Conservation (phyloP, 192 early-diverging fungal species). For the Pilaira anomala region DNA sequence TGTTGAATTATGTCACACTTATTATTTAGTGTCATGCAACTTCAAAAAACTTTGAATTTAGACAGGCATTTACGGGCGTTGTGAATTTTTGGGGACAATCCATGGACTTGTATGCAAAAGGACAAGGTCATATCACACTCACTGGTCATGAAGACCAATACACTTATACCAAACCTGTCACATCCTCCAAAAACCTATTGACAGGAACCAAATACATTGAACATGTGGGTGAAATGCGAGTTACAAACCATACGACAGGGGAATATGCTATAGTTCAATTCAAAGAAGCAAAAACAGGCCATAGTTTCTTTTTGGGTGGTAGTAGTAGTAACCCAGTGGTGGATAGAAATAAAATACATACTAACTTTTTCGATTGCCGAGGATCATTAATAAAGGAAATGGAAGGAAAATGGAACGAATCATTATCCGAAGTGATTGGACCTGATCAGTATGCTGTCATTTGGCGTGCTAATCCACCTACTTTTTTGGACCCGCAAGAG, state of each 20-base stretch:
- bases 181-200: slow-evolving; percentile 88
- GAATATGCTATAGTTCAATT: slow-evolving; percentile 70
- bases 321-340: slow-evolving; percentile 56
- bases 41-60: slow-evolving; percentile 68
- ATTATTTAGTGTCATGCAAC: slow-evolving; percentile 87
- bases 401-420: slow-evolving; percentile 61
- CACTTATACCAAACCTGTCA: slow-evolving; percentile 82
- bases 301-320: slow-evolving; percentile 59
- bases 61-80: slow-evolving; percentile 84
- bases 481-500: slow-evolving; percentile 56
- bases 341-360: slow-evolving; percentile 68
- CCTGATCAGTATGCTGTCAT: slow-evolving; percentile 64
- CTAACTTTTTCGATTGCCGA: slow-evolving; percentile 43
- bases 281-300: slow-evolving; percentile 63
- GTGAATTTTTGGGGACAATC: slow-evolving; percentile 91
- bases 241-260: slow-evolving; percentile 68
- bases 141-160: slow-evolving; percentile 67
- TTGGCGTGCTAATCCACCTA: slow-evolving; percentile 73
- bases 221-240: slow-evolving; percentile 80
- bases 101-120: slow-evolving; percentile 78
- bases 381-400: slow-evolving; percentile 47
- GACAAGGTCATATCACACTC: slow-evolving; percentile 77
- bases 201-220: slow-evolving; percentile 80
- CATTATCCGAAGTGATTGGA: slow-evolving; percentile 56
- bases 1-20: neutral